A percentile compares a stretch with the other conserved stretches of the same genome.
These are phyloP conservation scores for Cordyceps fumosorosea DNA, from an alignment of 2,329 filamentous ascomycete genomes.

Conservation along the genomic window DNA sequence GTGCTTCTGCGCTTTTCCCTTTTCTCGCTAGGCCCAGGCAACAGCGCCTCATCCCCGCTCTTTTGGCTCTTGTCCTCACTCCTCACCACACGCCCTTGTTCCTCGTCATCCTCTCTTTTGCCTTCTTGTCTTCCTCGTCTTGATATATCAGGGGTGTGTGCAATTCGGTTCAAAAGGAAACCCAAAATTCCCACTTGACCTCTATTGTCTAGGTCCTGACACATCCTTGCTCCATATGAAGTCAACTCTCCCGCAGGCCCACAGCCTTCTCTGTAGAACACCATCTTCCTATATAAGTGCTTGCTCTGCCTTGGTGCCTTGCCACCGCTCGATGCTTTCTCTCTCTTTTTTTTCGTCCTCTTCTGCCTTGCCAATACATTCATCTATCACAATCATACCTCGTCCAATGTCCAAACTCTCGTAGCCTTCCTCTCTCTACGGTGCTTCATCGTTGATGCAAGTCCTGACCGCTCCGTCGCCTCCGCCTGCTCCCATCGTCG, in stretches of 20 bases:
- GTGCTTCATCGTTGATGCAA: not conserved
- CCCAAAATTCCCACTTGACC: not conserved
- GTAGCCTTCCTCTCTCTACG: not conserved
- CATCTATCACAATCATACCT: not conserved
- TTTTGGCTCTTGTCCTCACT: not conserved
- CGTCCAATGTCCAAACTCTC: not conserved
- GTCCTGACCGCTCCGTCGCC: not conserved
- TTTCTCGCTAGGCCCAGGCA: slow-evolving; percentile 23
- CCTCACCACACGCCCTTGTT: not conserved
- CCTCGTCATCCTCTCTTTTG: no score
- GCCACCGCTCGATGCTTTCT: slow-evolving; percentile 9
- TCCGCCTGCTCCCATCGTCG: not conserved
- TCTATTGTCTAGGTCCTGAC: not conserved
- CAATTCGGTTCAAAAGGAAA: not conserved
- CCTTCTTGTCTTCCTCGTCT: no score
- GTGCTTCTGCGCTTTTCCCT: not conserved
- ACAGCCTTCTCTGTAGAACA: slow-evolving; percentile 6
- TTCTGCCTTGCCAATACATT: not conserved
- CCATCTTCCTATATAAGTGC: slow-evolving; percentile 10
- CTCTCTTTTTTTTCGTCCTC: not conserved
- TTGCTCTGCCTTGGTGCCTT: slow-evolving; percentile 12
- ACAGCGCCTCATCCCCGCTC: slow-evolving; percentile 22
- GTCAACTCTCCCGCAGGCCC: not conserved
- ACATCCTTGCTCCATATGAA: slow-evolving; percentile 1
- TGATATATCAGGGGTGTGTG: not conserved